Percentiles rank a stretch among this genome's conserved stretches.
phyloP scores from a whole-genome alignment of 352 stramenopile species.

The Pythium oligandrum region DNA sequence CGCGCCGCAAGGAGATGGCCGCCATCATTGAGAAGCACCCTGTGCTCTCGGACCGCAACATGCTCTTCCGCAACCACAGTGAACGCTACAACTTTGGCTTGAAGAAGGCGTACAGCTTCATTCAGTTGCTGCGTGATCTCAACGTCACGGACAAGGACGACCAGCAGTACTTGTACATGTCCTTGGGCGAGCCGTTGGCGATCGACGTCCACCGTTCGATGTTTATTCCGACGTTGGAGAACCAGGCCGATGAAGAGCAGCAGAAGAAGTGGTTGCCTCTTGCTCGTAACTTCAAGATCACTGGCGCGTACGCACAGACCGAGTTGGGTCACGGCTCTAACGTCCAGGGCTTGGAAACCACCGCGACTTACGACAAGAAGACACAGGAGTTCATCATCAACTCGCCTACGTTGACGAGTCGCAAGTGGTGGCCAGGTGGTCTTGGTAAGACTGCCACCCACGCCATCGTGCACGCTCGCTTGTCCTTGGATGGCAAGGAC shows the following conservation, averaged over 20 bases:
- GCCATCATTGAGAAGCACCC: constrained; percentile 29
- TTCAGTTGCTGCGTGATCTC: constrained; percentile 19
- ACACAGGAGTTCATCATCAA: constrained; percentile 93
- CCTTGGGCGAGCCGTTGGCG: constrained; percentile 35
- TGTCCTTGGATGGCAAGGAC: constrained; percentile 51
- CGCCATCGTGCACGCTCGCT: constrained; percentile 89
- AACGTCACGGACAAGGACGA: constrained; percentile 24
- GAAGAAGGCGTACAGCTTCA: constrained; percentile 33
- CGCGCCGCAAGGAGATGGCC: constrained; percentile 34
- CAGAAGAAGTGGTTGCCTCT: constrained; percentile 58
- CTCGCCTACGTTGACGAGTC: constrained; percentile 90
- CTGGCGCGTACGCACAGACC: constrained; percentile 94
- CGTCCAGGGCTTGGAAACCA: constrained; percentile 88
- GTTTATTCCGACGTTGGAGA: constrained; percentile 65
- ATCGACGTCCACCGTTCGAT: constrained; percentile 55
- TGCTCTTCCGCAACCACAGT: constrained; percentile 32
- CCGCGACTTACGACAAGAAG: constrained; percentile 86
- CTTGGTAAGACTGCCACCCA: constrained; percentile 89
- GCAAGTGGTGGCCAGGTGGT: constrained; percentile 96
- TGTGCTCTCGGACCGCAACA: constrained; percentile 27
- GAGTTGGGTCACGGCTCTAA: constrained; percentile 95
- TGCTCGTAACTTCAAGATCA: constrained; percentile 54
- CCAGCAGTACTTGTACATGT: constrained; percentile 19
- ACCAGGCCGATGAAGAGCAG: constrained; percentile 58
- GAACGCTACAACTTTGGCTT: constrained; percentile 29